Evolutionary conservation across 768 basidiomycete species (phyloP).

Genomic region (Pisolithus microcarpus): DNA sequence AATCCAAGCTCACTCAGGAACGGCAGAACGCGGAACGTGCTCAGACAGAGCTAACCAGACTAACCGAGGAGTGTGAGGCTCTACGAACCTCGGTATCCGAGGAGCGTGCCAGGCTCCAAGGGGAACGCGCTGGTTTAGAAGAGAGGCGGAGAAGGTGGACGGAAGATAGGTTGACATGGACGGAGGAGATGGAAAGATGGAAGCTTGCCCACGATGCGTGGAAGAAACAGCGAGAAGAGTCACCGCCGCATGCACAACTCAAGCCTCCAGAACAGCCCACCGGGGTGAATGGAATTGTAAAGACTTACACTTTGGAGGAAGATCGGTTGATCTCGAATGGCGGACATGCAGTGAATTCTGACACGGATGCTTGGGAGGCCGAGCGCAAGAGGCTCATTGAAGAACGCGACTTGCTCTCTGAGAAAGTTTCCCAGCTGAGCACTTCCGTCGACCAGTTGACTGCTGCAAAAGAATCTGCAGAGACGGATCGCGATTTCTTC

Average conservation of each 20-base stretch:
- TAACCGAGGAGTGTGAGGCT: background rate
- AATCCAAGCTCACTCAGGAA: slow-evolving; percentile 14
- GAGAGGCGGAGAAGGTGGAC: slow-evolving; percentile 21
- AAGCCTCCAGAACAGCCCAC: slow-evolving; percentile 12
- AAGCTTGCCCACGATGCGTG: slow-evolving; percentile 5
- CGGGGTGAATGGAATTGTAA: slow-evolving; percentile 6
- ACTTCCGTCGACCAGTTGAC: slow-evolving; percentile 18
- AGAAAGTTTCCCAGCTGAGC: slow-evolving; percentile 15
- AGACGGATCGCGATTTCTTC: slow-evolving; percentile 48
- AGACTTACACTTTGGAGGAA: background rate
- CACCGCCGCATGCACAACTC: slow-evolving; percentile 6
- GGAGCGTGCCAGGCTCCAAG: slow-evolving; percentile 7
- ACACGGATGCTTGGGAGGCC: slow-evolving; percentile 27
- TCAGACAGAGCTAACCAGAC: background rate
- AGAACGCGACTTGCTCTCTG: slow-evolving; percentile 14
- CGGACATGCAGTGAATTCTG: slow-evolving; percentile 11
- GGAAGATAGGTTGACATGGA: slow-evolving; percentile 17
- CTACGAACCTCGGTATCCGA: slow-evolving; percentile 5
- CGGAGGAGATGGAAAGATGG: slow-evolving; percentile 3
- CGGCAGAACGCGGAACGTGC: background rate
- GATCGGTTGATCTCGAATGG: slow-evolving; percentile 12
- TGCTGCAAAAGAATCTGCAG: slow-evolving; percentile 29
- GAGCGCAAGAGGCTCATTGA: slow-evolving; percentile 24
- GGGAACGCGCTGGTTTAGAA: slow-evolving; percentile 16
- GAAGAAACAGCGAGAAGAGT: slow-evolving; percentile 13